Conservation (phyloP, 441 rosid genomes). For the Pelargonium myrrhifolium region DNA sequence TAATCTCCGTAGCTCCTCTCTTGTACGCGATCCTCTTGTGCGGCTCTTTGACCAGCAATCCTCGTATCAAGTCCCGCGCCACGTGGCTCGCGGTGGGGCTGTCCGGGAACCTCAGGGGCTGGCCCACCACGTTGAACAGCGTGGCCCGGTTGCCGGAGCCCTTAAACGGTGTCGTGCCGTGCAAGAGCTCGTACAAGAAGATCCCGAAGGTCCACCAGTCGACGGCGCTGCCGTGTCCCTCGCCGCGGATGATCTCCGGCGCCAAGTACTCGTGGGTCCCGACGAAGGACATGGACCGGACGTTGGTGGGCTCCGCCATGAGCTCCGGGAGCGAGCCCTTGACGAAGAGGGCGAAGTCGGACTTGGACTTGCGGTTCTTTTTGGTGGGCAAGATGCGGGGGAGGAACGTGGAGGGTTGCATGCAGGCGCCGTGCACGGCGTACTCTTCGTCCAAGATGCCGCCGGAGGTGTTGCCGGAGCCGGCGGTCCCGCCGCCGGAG, state of each 20-base stretch:
- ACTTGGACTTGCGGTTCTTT: slow-evolving; percentile 50
- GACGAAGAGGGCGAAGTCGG: slow-evolving; percentile 42
- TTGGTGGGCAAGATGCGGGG: slow-evolving; percentile 73
- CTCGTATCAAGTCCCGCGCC: slow-evolving; percentile 73
- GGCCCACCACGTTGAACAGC: slow-evolving; percentile 86
- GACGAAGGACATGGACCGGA: slow-evolving; percentile 93
- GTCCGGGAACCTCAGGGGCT: slow-evolving; percentile 82
- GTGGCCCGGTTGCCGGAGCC: slow-evolving; percentile 87
- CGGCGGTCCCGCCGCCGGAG: slow-evolving; percentile 66
- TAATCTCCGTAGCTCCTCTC: slow-evolving; percentile 96
- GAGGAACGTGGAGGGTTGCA: slow-evolving; percentile 78
- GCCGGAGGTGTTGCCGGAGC: slow-evolving; percentile 61
- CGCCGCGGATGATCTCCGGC: slow-evolving; percentile 96
- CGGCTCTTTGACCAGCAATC: slow-evolving; percentile 87
- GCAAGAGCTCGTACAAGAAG: slow-evolving; percentile 72
- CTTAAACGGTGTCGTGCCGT: slow-evolving; percentile 43
- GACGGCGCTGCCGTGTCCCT: slow-evolving; percentile 97
- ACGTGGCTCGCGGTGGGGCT: slow-evolving; percentile 78
- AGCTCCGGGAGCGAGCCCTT: slow-evolving; percentile 76
- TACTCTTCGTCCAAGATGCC: slow-evolving; percentile 52
- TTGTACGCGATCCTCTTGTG: slow-evolving; percentile 82
- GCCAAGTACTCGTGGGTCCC: slow-evolving; percentile 99
- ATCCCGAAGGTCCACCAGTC: slow-evolving; percentile 99
- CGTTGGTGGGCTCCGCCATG: slow-evolving; percentile 89
- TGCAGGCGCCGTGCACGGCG: slow-evolving; percentile 40